These are phyloP conservation scores for Blepharisma stoltei DNA, from an alignment of 73 alveolate genomes.

Conservation along the genomic window DNA sequence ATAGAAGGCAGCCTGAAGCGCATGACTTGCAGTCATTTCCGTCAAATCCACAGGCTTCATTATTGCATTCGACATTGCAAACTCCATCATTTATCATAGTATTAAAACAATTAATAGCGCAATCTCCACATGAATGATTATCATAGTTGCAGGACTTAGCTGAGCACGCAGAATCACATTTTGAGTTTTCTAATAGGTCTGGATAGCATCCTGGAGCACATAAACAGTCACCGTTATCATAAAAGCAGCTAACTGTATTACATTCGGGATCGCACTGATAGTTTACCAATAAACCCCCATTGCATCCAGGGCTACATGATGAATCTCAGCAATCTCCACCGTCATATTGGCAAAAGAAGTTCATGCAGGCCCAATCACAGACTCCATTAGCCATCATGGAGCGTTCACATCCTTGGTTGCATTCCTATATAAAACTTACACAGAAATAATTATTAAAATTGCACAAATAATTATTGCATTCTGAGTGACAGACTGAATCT, in stretches of 20 bases:
- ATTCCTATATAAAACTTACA: not conserved
- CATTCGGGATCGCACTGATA: not conserved
- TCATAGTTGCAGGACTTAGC: not conserved
- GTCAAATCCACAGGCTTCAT: not conserved
- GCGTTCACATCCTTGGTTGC: not conserved
- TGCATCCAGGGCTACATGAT: not conserved
- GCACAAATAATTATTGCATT: not conserved
- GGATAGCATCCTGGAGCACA: slow-evolving; percentile 3
- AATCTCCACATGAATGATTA: slow-evolving; percentile 1
- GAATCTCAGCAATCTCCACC: not conserved
- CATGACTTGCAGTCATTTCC: not conserved
- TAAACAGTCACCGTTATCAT: slow-evolving; percentile 11
- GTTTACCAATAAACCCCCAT: not conserved
- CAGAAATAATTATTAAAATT: not conserved
- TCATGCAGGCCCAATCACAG: not conserved
- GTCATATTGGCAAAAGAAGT: not conserved
- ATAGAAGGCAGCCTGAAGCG: not conserved
- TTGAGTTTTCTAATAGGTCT: not conserved
- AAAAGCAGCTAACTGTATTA: not conserved
- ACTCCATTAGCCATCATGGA: not conserved
- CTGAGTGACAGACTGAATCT: not conserved
- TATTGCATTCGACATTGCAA: not conserved
- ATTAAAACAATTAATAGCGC: not conserved
- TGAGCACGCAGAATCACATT: not conserved
- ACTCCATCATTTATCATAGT: not conserved